Evolutionary conservation across 2,329 filamentous ascomycete species (phyloP), one percentile per base, ranked within the genome.

Genomic region (Sclerotinia sclerotiorum): DNA sequence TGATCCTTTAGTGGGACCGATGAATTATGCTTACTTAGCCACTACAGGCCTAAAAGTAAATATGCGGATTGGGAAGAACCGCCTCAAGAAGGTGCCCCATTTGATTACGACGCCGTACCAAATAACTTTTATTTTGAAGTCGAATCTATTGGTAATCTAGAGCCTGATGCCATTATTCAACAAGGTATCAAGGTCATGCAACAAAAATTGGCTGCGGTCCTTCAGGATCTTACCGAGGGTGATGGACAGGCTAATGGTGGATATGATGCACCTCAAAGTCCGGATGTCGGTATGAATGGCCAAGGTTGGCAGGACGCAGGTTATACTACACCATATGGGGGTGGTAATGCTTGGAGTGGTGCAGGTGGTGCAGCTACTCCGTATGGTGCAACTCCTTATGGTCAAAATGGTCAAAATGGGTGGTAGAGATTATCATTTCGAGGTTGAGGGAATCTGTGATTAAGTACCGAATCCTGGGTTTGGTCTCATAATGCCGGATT

Each of bases 71-170:
- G 90, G 84, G 93, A 96, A 78, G 90, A 93, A 63, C 88, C 91
- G 11, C 85, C 88, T 0, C 87, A 91, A 73, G 91, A 95, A 72
- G 93, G 93, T 73, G 92, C 96, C 75, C 86, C 89, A 0, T 98
- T 98, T 79, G 89, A 98, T 81, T 98, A 92, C 80, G 90, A 97
- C 75, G 94, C 93, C 13, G 86, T 90, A 29, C 94, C 95, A 6
- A 85, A 84, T 70, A 87, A 87, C 73, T 99, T 97, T 83, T 99
- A 97, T 83, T 91, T 94, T 76, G 93, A 97, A 77, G 90, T 99
- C 58, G 95, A 99, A 80, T 90, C 91, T 58, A 89, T 91, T 49
- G 95, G 95, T 48, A 92, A 89, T 74, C 87, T 98, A 70, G 92
- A 95, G 42, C 94, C 95, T 0, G 94, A 99, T 76, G 86, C 88